A percentile compares a stretch with the other conserved stretches of the same genome.
phyloP scores from a whole-genome alignment of 306 rosid species.

The Casuarina equisetifolia region DNA sequence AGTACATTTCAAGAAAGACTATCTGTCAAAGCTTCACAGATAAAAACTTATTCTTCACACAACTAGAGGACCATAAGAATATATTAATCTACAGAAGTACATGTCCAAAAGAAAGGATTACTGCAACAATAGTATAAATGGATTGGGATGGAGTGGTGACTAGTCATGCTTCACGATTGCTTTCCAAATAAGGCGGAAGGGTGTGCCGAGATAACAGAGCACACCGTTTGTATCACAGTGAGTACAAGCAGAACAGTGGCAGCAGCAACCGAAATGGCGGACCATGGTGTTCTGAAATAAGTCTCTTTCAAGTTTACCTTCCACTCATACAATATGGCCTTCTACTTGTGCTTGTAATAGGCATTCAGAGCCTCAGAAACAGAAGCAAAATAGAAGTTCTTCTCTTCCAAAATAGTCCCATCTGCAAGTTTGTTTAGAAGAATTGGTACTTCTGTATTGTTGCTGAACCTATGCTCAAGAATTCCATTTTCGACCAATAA shows the following conservation, averaged over 20 bases:
- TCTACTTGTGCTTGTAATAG: slow-evolving; percentile 17
- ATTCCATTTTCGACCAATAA: slow-evolving; percentile 24
- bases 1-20: too few species aligned
- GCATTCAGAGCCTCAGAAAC: slow-evolving; percentile 20
- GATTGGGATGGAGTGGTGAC: too few species aligned
- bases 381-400: background rate
- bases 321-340: background rate
- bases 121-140: too few species aligned
- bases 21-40: too few species aligned
- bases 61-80: too few species aligned
- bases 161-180: too few species aligned
- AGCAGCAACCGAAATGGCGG: slow-evolving; percentile 17
- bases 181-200: too few species aligned
- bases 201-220: slow-evolving; percentile 12
- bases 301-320: slow-evolving; percentile 1
- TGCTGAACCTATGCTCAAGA: slow-evolving; percentile 14
- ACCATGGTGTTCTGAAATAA: slow-evolving; percentile 38
- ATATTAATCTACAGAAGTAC: too few species aligned
- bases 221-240: slow-evolving; percentile 7
- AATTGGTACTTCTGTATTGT: slow-evolving; percentile 18
- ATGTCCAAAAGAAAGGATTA: too few species aligned
- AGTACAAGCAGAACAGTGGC: slow-evolving; percentile 21
- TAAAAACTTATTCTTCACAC: too few species aligned
- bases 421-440: too few species aligned
- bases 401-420: background rate